Evolutionary conservation across 1,284 basidiomycete species (phyloP).

Genomic region (Ustilago crameri): DNA sequence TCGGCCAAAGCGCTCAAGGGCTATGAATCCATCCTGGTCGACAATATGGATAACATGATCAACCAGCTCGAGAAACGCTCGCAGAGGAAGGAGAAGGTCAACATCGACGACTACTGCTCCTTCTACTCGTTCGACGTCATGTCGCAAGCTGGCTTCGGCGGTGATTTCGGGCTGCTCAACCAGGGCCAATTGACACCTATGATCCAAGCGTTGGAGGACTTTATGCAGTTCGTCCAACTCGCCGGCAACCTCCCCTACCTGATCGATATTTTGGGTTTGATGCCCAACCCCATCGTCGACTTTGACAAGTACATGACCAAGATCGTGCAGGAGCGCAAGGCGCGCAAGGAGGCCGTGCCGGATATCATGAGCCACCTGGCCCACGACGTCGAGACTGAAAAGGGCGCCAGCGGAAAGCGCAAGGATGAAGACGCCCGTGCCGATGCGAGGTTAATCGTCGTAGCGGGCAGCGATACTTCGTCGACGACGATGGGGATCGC

Average conservation of each 20-base stretch:
- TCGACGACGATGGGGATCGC: slow-evolving; percentile 39
- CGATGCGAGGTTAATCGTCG: slow-evolving; percentile 41
- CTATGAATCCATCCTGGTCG: slow-evolving; percentile 38
- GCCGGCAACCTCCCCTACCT: slow-evolving; percentile 47
- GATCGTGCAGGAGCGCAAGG: slow-evolving; percentile 30
- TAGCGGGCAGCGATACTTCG: slow-evolving; percentile 45
- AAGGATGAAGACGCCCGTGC: slow-evolving; percentile 22
- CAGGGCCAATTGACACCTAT: slow-evolving; percentile 25
- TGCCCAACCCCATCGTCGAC: slow-evolving; percentile 41
- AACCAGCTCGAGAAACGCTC: slow-evolving; percentile 28
- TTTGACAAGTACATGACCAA: slow-evolving; percentile 39
- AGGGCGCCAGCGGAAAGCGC: slow-evolving; percentile 3
- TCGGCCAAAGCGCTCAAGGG: slow-evolving; percentile 42
- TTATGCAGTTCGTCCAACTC: slow-evolving; percentile 26
- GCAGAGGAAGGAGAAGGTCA: slow-evolving; percentile 24
- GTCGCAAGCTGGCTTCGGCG: slow-evolving; percentile 32
- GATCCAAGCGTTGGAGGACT: slow-evolving; percentile 35
- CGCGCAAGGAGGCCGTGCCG: slow-evolving; percentile 13
- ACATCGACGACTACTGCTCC: slow-evolving; percentile 36
- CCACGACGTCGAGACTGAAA: slow-evolving; percentile 11
- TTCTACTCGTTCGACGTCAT: slow-evolving; percentile 50
- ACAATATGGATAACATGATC: slow-evolving; percentile 30
- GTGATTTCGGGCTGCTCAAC: slow-evolving; percentile 40
- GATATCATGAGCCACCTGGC: slow-evolving; percentile 39
- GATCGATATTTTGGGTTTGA: slow-evolving; percentile 19